Evolutionary conservation across 1,139 yeast species (phyloP).

Genomic region (Schwanniomyces etchellsii): DNA sequence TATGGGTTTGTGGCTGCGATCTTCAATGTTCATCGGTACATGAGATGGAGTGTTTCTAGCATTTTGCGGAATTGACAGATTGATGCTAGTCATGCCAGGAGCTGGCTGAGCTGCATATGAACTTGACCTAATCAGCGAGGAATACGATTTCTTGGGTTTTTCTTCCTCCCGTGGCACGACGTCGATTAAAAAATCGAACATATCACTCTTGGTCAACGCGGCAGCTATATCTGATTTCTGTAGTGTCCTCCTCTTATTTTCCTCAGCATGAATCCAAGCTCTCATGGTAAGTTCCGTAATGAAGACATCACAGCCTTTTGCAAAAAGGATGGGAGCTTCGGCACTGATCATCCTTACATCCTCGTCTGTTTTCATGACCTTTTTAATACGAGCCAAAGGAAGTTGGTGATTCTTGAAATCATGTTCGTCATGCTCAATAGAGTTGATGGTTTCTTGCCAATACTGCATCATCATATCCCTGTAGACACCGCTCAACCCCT

Average conservation of each 20-base stretch:
- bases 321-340: constrained; percentile 94
- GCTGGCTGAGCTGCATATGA: constrained; percentile 7
- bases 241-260: constrained; percentile 85
- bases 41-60: background rate
- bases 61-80: constrained; percentile 1
- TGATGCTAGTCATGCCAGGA: constrained; percentile 2
- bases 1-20: constrained; percentile 4
- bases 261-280: constrained; percentile 98
- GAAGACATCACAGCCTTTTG: constrained; percentile 95
- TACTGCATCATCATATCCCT: constrained; percentile 88
- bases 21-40: background rate
- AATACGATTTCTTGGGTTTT: constrained; percentile 38
- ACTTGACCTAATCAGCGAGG: constrained; percentile 12
- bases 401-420: constrained; percentile 92
- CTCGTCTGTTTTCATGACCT: constrained; percentile 97
- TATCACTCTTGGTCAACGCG: constrained; percentile 88
- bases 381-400: constrained; percentile 90
- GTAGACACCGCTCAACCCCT: constrained; percentile 79
- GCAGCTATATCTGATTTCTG: constrained; percentile 95
- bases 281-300: constrained; percentile 96
- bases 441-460: constrained; percentile 94
- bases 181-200: constrained; percentile 95
- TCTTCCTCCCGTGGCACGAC: constrained; percentile 86
- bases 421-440: constrained; percentile 83
- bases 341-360: constrained; percentile 97